Evolutionary conservation across 2,329 filamentous ascomycete genomes (phyloP).

Genomic region (Fusarium pseudonygamai): DNA sequence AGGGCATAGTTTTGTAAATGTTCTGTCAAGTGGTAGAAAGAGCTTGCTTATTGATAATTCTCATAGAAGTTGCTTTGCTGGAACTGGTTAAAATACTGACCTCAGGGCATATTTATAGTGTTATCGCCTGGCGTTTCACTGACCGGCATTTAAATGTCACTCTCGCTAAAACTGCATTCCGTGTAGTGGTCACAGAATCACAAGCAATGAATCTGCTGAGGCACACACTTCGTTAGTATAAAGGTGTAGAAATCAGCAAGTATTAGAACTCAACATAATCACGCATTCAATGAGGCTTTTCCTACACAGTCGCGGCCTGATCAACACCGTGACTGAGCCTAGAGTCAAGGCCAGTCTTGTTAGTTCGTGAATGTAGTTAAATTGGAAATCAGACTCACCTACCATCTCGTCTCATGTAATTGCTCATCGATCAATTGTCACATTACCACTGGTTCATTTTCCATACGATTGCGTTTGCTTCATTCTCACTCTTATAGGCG

Average conservation of each 20-base stretch:
- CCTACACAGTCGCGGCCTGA: rapidly evolving
- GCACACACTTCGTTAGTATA: background rate
- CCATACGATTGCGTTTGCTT: background rate
- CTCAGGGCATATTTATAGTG: background rate
- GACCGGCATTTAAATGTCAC: rapidly evolving
- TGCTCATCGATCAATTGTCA: rapidly evolving
- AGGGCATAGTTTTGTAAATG: rapidly evolving
- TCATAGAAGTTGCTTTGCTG: rapidly evolving
- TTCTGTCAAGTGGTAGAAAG: rapidly evolving
- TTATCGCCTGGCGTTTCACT: background rate
- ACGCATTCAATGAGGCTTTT: rapidly evolving
- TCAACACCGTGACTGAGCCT: background rate
- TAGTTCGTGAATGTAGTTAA: rapidly evolving
- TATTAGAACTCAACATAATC: background rate
- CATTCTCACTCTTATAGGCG: rapidly evolving
- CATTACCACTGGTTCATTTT: rapidly evolving
- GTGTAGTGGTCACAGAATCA: rapidly evolving
- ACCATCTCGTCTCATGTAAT: rapidly evolving
- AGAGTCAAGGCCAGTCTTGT: background rate
- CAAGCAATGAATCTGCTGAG: background rate
- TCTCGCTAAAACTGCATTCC: rapidly evolving
- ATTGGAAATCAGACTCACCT: no score
- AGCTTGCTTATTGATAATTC: rapidly evolving
- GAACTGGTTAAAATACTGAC: background rate
- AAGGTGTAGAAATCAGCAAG: no score